These are phyloP conservation scores for Colletotrichum sp. DNA, from an alignment of 2,329 filamentous ascomycete species.

Conservation along the genomic window DNA sequence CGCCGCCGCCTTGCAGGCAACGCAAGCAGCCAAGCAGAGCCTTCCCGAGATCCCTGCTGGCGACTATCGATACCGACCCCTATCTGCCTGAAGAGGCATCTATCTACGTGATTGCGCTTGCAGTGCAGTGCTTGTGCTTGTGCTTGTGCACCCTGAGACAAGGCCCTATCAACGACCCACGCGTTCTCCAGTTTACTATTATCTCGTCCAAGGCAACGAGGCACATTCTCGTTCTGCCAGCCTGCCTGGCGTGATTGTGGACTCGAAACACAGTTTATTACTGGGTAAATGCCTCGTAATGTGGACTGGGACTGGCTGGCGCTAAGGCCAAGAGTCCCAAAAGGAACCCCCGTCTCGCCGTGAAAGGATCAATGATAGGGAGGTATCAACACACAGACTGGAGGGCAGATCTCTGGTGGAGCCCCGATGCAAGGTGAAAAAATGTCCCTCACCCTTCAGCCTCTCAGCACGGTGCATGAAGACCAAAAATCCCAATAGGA, in stretches of 20 bases:
- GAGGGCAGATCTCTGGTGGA: constrained; percentile 9
- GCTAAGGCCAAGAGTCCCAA: not conserved
- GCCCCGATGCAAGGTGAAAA: constrained; percentile 8
- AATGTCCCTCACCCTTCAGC: constrained; percentile 8
- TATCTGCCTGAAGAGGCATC: not conserved
- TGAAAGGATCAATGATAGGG: not conserved
- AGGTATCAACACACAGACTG: not conserved
- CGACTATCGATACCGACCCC: constrained; percentile 7
- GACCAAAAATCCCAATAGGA: not conserved
- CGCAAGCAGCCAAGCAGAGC: not conserved
- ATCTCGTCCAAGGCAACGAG: constrained; percentile 14
- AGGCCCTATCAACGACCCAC: constrained; percentile 19
- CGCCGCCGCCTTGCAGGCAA: not conserved
- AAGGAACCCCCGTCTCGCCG: not conserved
- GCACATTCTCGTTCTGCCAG: not conserved
- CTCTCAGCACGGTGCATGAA: constrained; percentile 10
- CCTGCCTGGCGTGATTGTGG: constrained; percentile 15
- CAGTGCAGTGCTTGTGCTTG: not conserved
- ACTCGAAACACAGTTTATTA: not conserved
- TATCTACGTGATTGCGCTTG: not conserved
- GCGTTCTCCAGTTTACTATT: constrained; percentile 19
- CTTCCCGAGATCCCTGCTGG: constrained; percentile 5
- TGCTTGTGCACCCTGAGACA: constrained; percentile 7
- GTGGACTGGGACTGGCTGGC: not conserved
- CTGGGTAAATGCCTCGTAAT: constrained; percentile 3